A percentile compares a stretch with the other conserved stretches of the same genome.
phyloP scores from a whole-genome alignment of 805 yeast genomes.

The Diddensiella transvaalensis region DNA sequence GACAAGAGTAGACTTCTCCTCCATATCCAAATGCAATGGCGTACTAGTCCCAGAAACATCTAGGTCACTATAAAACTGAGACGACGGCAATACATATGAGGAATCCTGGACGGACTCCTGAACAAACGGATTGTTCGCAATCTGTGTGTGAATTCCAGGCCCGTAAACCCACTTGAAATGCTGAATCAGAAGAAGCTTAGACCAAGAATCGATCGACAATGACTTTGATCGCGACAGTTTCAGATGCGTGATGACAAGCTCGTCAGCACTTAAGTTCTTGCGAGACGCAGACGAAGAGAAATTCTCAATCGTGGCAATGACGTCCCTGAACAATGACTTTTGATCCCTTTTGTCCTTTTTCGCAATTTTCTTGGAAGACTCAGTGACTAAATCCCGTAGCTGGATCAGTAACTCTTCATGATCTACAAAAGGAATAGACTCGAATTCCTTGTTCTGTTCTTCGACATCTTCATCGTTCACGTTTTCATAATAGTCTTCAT shows the following conservation, averaged over 20 bases:
- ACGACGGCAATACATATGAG: slow-evolving; percentile 3
- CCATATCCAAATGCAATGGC: neutral
- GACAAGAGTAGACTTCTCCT: neutral
- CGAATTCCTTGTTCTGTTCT: slow-evolving; percentile 45
- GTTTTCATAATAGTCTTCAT: slow-evolving; percentile 40
- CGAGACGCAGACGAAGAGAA: slow-evolving; percentile 37
- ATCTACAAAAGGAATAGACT: slow-evolving; percentile 48
- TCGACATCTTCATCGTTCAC: slow-evolving; percentile 28
- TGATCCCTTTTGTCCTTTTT: slow-evolving; percentile 61
- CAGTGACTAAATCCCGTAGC: slow-evolving; percentile 39
- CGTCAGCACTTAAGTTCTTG: slow-evolving; percentile 18
- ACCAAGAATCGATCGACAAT: slow-evolving; percentile 33
- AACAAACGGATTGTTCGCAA: slow-evolving; percentile 33
- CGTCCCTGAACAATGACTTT: slow-evolving; percentile 59
- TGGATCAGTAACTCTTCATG: slow-evolving; percentile 33
- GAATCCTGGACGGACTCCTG: slow-evolving; percentile 21
- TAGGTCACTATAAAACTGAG: neutral
- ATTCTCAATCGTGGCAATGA: slow-evolving; percentile 44
- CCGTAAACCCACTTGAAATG: slow-evolving; percentile 37
- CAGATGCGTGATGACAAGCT: slow-evolving; percentile 27
- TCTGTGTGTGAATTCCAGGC: slow-evolving; percentile 34
- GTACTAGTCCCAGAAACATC: slow-evolving; percentile 1
- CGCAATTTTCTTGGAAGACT: slow-evolving; percentile 54
- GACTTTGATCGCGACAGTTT: slow-evolving; percentile 25
- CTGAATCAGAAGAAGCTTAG: slow-evolving; percentile 31